phyloP scores from a whole-genome alignment of 169 alveolate genomes.

The Besnoitia besnoiti region DNA sequence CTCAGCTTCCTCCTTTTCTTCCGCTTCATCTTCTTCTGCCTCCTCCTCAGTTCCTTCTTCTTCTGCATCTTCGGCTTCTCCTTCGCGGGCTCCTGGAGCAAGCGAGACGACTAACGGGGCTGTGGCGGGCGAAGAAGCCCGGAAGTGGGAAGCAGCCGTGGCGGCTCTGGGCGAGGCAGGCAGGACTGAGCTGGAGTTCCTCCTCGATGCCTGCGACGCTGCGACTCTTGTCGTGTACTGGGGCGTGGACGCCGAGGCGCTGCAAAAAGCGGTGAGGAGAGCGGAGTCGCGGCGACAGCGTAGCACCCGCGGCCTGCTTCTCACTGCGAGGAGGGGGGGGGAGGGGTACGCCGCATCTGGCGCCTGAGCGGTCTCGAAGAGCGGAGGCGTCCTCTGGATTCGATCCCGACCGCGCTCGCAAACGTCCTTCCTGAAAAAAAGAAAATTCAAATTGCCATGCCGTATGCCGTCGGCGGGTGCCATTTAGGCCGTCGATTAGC shows the following conservation, averaged over 20 bases:
- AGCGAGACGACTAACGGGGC: not conserved
- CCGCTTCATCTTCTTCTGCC: not conserved
- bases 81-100: not conserved
- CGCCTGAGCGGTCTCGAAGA: too few species aligned
- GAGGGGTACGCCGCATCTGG: too few species aligned
- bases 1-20: not conserved
- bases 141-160: not conserved
- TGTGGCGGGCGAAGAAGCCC: not conserved
- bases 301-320: too few species aligned
- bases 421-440: too few species aligned
- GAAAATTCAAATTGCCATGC: too few species aligned
- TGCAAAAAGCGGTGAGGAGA: conserved; percentile 8
- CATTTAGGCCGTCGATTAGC: too few species aligned
- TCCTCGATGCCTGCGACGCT: conserved; percentile 1
- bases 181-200: not conserved
- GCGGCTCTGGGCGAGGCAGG: not conserved
- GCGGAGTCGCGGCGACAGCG: too few species aligned
- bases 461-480: too few species aligned
- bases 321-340: too few species aligned
- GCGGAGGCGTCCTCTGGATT: too few species aligned
- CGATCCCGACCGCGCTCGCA: too few species aligned
- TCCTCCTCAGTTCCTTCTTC: not conserved
- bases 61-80: not conserved
- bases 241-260: not conserved
- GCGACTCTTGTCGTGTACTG: not conserved